Conservation (phyloP, 495 filamentous ascomycete genomes). For the Astrothelium subdiscretum region DNA sequence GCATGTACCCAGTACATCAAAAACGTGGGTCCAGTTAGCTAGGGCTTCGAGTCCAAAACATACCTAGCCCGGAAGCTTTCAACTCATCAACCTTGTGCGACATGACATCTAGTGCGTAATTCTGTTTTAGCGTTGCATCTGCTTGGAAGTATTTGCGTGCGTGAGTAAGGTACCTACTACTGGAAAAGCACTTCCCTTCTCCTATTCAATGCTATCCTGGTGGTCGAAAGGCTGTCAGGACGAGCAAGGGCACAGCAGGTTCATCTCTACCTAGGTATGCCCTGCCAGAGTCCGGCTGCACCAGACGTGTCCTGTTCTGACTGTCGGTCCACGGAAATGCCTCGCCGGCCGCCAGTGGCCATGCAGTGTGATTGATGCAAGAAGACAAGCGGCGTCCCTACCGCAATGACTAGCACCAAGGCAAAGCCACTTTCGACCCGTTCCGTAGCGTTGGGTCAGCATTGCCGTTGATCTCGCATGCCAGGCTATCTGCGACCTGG, state of each 20-base stretch:
- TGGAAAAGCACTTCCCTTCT: too few relatives aligned
- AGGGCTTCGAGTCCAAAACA: neutral
- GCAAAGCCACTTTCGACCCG: neutral
- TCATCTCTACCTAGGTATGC: too few relatives aligned
- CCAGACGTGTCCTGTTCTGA: too few relatives aligned
- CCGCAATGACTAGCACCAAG: neutral
- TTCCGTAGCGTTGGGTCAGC: neutral
- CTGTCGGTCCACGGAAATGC: neutral
- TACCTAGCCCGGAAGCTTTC: too few relatives aligned
- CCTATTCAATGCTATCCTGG: too few relatives aligned
- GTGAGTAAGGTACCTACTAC: too few relatives aligned
- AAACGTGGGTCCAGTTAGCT: neutral
- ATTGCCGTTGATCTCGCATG: neutral
- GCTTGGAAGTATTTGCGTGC: neutral
- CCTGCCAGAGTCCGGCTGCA: too few relatives aligned
- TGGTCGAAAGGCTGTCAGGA: too few relatives aligned
- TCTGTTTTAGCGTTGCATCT: neutral
- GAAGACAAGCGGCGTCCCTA: neutral
- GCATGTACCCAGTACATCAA: too few relatives aligned
- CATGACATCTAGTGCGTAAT: neutral
- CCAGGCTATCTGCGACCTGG: neutral
- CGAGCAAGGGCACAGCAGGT: too few relatives aligned
- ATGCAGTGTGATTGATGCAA: conserved; percentile 2
- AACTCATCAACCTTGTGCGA: neutral
- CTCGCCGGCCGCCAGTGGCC: neutral